Base-by-base conservation (phyloP, 129 eudicot genomes). In the Chrysanthemum lavandulifolium region DNA sequence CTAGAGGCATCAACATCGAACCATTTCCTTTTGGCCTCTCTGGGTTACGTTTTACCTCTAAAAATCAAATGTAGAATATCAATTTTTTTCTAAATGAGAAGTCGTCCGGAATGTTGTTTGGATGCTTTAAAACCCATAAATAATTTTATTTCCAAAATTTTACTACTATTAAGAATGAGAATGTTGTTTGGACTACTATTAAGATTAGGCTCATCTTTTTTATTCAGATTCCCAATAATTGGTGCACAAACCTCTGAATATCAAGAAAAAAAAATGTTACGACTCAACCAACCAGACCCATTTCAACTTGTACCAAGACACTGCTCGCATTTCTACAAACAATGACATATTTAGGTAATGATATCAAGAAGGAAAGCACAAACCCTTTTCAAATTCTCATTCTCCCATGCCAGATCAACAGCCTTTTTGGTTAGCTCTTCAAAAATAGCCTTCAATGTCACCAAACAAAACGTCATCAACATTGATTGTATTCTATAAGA, bases 401-500 rank as follows among this genome's bases (percentile, higher is more conserved):
- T 93, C 80, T 90, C 98, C 66, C 81, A 62, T 51, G 78, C 82
- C 50, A 89, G 54, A 50, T 82, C 89, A 21, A 87, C 85, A 73
- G 97, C 96, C 82, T 86, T 90, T 82, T 83, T 75, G 59, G 83
- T 82, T 48, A 93, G 67, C 63, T 89, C 97, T 54, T 82, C 89
- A 59, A 74, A 76, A 74, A 79, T 71, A 13, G 98, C 98, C 98
- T 93, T 76, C 43, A 58, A 31, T 66, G 23, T 31, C 50, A 52
- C 15, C 56, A 13, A 62, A 12, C 57, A 56, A 70, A 68, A 3
- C 9, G 11, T 52, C 60, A 68, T 6, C 19, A 43, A 19, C 3
- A 4, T 13, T 61, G 31, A 23, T 23, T 23, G 63, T 25, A 45
- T 18, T 40, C 10, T 11, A 51, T 1, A 13, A 64, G 50, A 65